Percentiles rank a stretch among this genome's conserved stretches.
phyloP scores from a whole-genome alignment of 176 grass and related monocot genomes.

The Aegilops tauschii region DNA sequence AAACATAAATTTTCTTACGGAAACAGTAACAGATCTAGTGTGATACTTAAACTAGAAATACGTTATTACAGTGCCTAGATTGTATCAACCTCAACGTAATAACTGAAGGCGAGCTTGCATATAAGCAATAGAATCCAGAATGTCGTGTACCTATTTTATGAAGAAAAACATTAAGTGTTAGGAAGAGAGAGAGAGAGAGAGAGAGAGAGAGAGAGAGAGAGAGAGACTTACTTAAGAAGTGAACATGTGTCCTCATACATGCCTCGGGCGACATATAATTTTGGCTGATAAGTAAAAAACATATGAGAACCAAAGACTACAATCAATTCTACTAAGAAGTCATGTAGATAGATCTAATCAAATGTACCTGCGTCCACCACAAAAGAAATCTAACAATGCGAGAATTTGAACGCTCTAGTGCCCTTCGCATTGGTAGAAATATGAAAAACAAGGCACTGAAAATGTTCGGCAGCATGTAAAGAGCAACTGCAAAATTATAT shows the following conservation, averaged over 20 bases:
- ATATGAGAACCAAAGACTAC: slow-evolving; percentile 23
- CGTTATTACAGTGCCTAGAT: not conserved
- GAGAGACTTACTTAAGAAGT: slow-evolving; percentile 81
- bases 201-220: not conserved
- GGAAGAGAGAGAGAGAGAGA: not conserved
- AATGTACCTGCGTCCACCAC: slow-evolving; percentile 95
- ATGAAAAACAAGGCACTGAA: slow-evolving; percentile 85
- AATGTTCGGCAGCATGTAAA: slow-evolving; percentile 94
- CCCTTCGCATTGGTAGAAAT: slow-evolving; percentile 62
- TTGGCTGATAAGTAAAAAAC: slow-evolving; percentile 59
- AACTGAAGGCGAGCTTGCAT: slow-evolving; percentile 96
- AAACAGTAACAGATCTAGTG: not conserved
- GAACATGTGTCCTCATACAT: slow-evolving; percentile 83
- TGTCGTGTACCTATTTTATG: slow-evolving; percentile 68
- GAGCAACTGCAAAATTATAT: slow-evolving; percentile 83
- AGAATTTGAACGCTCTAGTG: slow-evolving; percentile 71
- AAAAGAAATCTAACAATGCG: slow-evolving; percentile 69
- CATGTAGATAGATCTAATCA: slow-evolving; percentile 9
- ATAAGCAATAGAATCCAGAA: slow-evolving; percentile 98
- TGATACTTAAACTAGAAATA: not conserved
- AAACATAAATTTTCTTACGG: not conserved
- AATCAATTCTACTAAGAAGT: slow-evolving; percentile 21
- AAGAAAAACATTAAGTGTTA: slow-evolving; percentile 7
- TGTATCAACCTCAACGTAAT: slow-evolving; percentile 86
- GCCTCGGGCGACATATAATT: slow-evolving; percentile 85